Conservation (phyloP, 352 stramenopile species). For the Pythium dissotocum region DNA sequence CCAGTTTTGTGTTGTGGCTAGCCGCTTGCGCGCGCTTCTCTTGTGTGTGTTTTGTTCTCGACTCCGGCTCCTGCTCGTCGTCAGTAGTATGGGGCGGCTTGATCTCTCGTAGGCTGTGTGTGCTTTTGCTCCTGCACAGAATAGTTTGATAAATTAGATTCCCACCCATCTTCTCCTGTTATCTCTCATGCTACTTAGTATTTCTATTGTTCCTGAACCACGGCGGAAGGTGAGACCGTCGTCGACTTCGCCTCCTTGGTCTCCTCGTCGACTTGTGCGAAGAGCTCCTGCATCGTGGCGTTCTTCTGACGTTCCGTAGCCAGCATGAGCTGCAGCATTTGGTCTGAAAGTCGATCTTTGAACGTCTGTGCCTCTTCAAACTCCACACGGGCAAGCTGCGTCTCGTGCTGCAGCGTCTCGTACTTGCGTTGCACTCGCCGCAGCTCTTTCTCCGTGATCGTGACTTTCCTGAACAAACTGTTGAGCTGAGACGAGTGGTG, state of each 20-base stretch:
- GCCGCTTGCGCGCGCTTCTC: conserved; percentile 1
- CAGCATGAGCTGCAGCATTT: conserved; percentile 77
- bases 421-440: conserved; percentile 39
- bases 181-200: not conserved
- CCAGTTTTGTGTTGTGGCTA: conserved; percentile 16
- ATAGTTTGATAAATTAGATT: conserved; percentile 41
- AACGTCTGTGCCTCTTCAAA: conserved; percentile 73
- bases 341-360: conserved; percentile 72
- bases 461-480: conserved; percentile 48
- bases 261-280: conserved; percentile 66
- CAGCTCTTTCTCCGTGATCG: conserved; percentile 44
- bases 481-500: conserved; percentile 49
- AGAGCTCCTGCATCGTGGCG: conserved; percentile 72
- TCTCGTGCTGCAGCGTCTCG: conserved; percentile 38
- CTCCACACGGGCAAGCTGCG: conserved; percentile 63
- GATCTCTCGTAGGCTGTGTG: conserved; percentile 3
- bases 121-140: conserved; percentile 17
- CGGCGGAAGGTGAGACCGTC: not conserved
- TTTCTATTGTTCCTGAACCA: not conserved
- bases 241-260: not conserved
- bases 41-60: not conserved
- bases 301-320: conserved; percentile 71
- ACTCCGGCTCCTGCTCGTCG: not conserved
- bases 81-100: conserved; percentile 2
- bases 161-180: conserved; percentile 11